Conservation (phyloP, 352 stramenopile genomes). For the Thraustochytrium sp. region DNA sequence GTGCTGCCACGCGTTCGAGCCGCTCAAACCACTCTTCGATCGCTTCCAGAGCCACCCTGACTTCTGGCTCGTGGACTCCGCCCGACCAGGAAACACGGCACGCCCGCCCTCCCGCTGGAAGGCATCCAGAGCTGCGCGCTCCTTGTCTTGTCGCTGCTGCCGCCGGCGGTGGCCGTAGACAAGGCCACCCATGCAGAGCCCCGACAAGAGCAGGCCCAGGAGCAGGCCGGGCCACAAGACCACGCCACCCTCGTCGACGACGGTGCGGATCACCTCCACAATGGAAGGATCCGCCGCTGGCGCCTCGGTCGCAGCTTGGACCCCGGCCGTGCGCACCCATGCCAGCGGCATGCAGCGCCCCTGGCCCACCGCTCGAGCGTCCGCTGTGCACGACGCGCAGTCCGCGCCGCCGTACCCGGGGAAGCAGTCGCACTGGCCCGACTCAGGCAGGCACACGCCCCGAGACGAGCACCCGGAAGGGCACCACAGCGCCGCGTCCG, state of each 20-base stretch:
- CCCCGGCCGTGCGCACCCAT: background rate
- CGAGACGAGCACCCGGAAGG: background rate
- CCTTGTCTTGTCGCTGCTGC: background rate
- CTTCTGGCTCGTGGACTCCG: no score
- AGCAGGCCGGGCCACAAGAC: background rate
- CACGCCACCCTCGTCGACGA: background rate
- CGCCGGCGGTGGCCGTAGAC: background rate
- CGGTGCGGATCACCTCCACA: no score
- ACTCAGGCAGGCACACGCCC: background rate
- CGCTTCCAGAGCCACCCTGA: slow-evolving; percentile 36
- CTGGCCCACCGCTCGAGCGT: background rate
- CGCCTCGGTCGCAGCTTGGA: background rate
- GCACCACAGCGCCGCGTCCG: background rate
- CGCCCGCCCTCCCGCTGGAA: background rate
- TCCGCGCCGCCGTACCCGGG: background rate
- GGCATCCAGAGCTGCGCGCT: background rate
- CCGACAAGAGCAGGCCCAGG: background rate
- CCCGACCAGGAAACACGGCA: no score
- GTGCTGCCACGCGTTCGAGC: background rate
- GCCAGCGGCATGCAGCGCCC: background rate
- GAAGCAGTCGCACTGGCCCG: background rate
- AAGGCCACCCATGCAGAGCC: background rate
- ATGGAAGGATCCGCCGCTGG: no score
- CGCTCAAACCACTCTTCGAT: background rate
- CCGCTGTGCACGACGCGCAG: background rate